Evolutionary conservation across 2,329 filamentous ascomycete species (phyloP).

Genomic region (Pseudogymnoascus sp.): DNA sequence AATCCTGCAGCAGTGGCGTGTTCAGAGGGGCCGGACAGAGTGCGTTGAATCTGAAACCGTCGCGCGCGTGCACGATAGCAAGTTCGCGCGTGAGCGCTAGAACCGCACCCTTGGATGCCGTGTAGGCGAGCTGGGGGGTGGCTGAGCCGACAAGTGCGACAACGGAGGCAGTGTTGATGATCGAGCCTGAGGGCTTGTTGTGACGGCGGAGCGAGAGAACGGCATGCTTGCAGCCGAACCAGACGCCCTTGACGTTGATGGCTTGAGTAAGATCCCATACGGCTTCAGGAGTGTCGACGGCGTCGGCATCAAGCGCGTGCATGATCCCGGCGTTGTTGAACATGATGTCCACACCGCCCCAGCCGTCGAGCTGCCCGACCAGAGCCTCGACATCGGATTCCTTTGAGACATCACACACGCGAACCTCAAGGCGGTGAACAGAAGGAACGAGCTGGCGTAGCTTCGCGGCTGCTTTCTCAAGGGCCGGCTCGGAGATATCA

Average conservation of each 20-base stretch:
- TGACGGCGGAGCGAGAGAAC: conserved; percentile 59
- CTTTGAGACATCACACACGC: conserved; percentile 59
- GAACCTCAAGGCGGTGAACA: conserved; percentile 42
- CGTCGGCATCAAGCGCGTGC: conserved; percentile 59
- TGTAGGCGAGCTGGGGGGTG: conserved; percentile 68
- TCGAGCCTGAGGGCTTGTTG: conserved; percentile 58
- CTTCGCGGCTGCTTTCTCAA: conserved; percentile 55
- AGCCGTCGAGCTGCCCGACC: conserved; percentile 55
- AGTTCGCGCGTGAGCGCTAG: conserved; percentile 67
- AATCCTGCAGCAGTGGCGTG: conserved; percentile 69
- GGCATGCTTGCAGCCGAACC: conserved; percentile 70
- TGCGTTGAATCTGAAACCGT: conserved; percentile 68
- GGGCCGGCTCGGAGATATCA: conserved; percentile 58
- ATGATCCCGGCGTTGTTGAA: conserved; percentile 80
- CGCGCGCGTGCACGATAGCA: conserved; percentile 66
- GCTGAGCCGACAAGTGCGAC: conserved; percentile 67
- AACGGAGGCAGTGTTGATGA: conserved; percentile 69
- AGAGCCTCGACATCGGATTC: conserved; percentile 56
- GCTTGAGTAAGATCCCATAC: conserved; percentile 71
- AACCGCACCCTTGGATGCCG: conserved; percentile 69
- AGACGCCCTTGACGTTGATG: conserved; percentile 74
- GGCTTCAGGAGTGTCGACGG: conserved; percentile 61
- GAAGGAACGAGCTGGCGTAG: conserved; percentile 51
- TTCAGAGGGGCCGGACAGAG: conserved; percentile 69
- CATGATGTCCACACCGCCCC: conserved; percentile 67